Evolutionary conservation across 2,329 filamentous ascomycete species (phyloP), one percentile per base, ranked within the genome.

Genomic region (Colletotrichum tropicicola): DNA sequence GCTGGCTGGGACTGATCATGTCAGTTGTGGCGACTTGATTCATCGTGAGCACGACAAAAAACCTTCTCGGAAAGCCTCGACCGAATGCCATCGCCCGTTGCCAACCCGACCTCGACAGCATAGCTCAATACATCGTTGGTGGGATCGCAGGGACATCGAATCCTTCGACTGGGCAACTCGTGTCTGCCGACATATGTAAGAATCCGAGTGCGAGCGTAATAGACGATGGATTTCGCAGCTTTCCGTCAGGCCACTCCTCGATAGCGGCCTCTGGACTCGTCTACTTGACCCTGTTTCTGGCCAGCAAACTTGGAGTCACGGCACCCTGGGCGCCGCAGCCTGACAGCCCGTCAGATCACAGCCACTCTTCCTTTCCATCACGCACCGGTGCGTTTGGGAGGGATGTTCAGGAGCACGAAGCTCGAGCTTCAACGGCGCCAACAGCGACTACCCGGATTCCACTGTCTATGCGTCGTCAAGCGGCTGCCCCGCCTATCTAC

Each of bases 201-300:
- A 87, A 89, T 63, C 79, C 81, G 1, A 83, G 91, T 71, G 75
- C 74, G 5, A 72, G 80, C 30, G 75, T 82, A 2, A 79, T 91
- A 47, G 79, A 91, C 41, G 91, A 94, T 73, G 92, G 90, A 0
- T 95, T 94, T 77, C 83, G 89, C 35, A 92, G 89, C 69, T 95
- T 91, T 58, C 66, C 66, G 5, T 63, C 57, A 3, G 66, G 66
- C 5, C 62, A 68, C 51, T 59, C 57, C 3, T 92, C 87, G 51
- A 89, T 89, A 67, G 85, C 89, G 8, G 91, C 90, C 70, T 87
- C 89, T 8, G 92, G 92, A 1, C 79, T 96, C 44, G 84, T 91
- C 39, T 94, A 95, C 74, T 84, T 95, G 7, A 89, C 89, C 2
- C 84, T 96, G 48, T 96, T 92, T 81, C 82, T 96, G 8, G 91